phyloP scores from a whole-genome alignment of 192 early-diverging fungal species.

The Mycoemilia scoparia region DNA sequence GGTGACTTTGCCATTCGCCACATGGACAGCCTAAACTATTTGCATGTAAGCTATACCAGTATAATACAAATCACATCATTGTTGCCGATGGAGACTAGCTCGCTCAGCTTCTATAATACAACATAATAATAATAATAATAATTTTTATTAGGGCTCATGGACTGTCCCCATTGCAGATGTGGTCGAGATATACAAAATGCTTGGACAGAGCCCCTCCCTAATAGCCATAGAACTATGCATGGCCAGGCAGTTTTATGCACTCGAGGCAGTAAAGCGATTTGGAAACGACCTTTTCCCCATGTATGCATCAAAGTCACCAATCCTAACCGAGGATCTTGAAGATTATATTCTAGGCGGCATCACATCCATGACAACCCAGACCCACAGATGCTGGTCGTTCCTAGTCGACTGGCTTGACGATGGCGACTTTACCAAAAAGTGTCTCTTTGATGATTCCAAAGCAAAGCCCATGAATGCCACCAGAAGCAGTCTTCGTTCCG shows the following conservation, averaged over 20 bases:
- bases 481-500: too few species aligned
- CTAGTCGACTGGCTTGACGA: constrained; percentile 16
- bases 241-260: constrained; percentile 20
- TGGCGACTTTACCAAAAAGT: constrained; percentile 14
- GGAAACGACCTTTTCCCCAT: constrained; percentile 16
- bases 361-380: constrained; percentile 14
- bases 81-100: too few species aligned
- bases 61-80: too few species aligned
- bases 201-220: constrained; percentile 8
- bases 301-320: constrained; percentile 38
- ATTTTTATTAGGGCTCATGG: constrained; percentile 25
- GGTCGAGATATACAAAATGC: constrained; percentile 11
- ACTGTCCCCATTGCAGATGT: constrained; percentile 20
- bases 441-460: constrained; percentile 13
- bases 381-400: constrained; percentile 14
- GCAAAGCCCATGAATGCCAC: too few species aligned
- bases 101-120: too few species aligned
- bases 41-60: too few species aligned
- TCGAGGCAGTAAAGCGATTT: constrained; percentile 30
- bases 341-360: constrained; percentile 55
- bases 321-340: constrained; percentile 51
- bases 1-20: constrained; percentile 30
- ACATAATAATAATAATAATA: too few species aligned
- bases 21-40: constrained; percentile 13
- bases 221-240: constrained; percentile 18